These are phyloP conservation scores for Lachancea nothofagi DNA, from an alignment of 805 yeast genomes.

Conservation along the genomic window DNA sequence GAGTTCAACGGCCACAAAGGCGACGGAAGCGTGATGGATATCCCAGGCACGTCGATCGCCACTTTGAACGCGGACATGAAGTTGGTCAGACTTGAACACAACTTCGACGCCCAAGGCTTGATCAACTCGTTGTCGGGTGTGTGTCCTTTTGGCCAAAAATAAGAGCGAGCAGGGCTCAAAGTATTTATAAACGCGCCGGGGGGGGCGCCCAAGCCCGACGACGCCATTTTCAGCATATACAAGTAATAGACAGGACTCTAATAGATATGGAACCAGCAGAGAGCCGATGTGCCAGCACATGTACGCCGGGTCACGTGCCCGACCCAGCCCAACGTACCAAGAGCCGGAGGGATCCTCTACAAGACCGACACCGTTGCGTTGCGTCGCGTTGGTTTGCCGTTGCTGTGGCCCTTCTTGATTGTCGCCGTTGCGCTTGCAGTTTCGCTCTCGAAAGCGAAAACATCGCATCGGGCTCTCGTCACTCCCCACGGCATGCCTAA, in stretches of 20 bases:
- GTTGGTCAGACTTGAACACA: slow-evolving; percentile 3
- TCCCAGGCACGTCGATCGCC: slow-evolving; percentile 1
- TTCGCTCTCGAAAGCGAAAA: too few species aligned
- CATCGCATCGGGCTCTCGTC: too few species aligned
- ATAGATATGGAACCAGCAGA: too few species aligned
- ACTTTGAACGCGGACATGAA: slow-evolving; percentile 2
- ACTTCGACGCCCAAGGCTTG: slow-evolving; percentile 5
- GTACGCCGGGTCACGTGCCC: not conserved
- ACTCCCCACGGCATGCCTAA: too few species aligned
- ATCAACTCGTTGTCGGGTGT: slow-evolving; percentile 4
- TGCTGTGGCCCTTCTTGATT: too few species aligned
- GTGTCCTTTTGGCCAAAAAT: slow-evolving; percentile 1
- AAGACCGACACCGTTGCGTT: not conserved
- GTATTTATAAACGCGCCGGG: too few species aligned
- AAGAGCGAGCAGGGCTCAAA: too few species aligned
- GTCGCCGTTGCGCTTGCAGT: too few species aligned
- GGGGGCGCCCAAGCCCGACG: slow-evolving; percentile 1
- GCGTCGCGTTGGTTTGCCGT: not conserved
- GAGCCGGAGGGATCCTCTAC: not conserved
- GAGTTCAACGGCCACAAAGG: slow-evolving; percentile 8
- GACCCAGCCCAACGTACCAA: not conserved
- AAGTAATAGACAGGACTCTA: too few species aligned
- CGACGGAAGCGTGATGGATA: slow-evolving; percentile 6
- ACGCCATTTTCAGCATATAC: too few species aligned
- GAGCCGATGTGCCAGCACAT: too few species aligned